phyloP scores from a whole-genome alignment of 345 rosid species.

The Pistacia vera region DNA sequence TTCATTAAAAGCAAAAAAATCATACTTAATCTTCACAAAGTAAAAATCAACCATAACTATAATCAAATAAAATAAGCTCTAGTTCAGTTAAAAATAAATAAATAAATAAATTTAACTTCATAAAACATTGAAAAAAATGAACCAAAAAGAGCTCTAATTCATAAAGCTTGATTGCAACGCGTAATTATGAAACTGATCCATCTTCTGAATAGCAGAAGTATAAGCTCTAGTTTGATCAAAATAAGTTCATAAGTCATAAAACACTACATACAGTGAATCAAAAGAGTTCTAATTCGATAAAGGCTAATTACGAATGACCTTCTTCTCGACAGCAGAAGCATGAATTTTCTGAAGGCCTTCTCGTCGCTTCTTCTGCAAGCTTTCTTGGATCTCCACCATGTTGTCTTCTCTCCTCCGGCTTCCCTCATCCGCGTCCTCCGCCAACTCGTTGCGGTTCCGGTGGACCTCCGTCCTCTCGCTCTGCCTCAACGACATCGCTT shows the following conservation, averaged over 20 bases:
- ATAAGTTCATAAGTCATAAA: too few species aligned
- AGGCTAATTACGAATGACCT: slow-evolving; percentile 25
- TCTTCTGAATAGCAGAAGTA: too few species aligned
- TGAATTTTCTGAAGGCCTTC: slow-evolving; percentile 65
- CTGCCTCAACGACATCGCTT: slow-evolving; percentile 73
- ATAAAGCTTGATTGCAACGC: too few species aligned
- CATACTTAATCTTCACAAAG: too few species aligned
- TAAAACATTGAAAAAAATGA: too few species aligned
- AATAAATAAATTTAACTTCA: too few species aligned
- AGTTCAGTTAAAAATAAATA: too few species aligned
- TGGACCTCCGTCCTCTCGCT: slow-evolving; percentile 75
- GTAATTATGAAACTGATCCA: too few species aligned
- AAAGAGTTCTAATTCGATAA: background rate
- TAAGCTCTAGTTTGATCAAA: too few species aligned
- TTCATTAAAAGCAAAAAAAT: background rate
- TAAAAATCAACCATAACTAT: background rate
- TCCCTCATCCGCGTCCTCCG: slow-evolving; percentile 86
- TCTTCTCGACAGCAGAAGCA: slow-evolving; percentile 59
- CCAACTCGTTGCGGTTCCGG: slow-evolving; percentile 72
- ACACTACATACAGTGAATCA: too few species aligned
- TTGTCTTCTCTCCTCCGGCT: slow-evolving; percentile 87
- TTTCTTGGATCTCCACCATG: slow-evolving; percentile 96
- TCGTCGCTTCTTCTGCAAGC: slow-evolving; percentile 85
- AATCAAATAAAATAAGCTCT: background rate
- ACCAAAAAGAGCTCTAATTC: too few species aligned